Evolutionary conservation across 148 eudicot species (phyloP).

Genomic region (Bassia scoparia): DNA sequence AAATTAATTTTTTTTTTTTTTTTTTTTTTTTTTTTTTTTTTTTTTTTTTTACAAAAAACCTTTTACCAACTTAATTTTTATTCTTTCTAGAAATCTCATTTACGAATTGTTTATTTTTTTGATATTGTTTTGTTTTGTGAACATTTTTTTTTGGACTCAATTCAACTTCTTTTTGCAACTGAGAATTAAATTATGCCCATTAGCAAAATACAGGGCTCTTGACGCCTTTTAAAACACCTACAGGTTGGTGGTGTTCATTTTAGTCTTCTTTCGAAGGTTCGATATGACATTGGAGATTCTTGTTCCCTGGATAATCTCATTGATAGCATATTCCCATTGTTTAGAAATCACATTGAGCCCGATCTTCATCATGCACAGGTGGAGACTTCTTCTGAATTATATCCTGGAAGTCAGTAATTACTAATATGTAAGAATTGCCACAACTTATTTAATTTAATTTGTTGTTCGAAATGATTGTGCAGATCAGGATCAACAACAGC

Average conservation of each 20-base stretch:
- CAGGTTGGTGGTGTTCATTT: slow-evolving; percentile 99
- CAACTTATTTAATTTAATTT: slow-evolving; percentile 6
- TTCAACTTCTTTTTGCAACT: neutral
- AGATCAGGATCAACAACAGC: slow-evolving; percentile 98
- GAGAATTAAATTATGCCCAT: neutral
- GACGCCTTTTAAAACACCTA: slow-evolving; percentile 5
- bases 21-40: neutral
- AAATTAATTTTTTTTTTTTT: slow-evolving; percentile 26
- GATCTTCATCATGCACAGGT: slow-evolving; percentile 99
- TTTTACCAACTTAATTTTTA: no score
- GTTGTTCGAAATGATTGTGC: slow-evolving; percentile 39
- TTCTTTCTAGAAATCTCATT: neutral
- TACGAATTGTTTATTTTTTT: neutral
- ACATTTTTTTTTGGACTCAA: neutral
- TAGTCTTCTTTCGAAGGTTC: slow-evolving; percentile 98
- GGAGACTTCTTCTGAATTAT: slow-evolving; percentile 9
- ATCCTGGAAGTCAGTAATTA: slow-evolving; percentile 1
- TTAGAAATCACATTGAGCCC: slow-evolving; percentile 98
- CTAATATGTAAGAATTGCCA: neutral
- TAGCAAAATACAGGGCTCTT: slow-evolving; percentile 3
- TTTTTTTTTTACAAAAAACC: no score
- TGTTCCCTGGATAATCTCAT: slow-evolving; percentile 89
- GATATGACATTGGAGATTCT: slow-evolving; percentile 94
- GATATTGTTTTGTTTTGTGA: neutral
- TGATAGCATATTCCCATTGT: slow-evolving; percentile 96